These are phyloP conservation scores for Nothophytophthora sp. DNA, from an alignment of 352 stramenopile genomes.

Conservation along the genomic window DNA sequence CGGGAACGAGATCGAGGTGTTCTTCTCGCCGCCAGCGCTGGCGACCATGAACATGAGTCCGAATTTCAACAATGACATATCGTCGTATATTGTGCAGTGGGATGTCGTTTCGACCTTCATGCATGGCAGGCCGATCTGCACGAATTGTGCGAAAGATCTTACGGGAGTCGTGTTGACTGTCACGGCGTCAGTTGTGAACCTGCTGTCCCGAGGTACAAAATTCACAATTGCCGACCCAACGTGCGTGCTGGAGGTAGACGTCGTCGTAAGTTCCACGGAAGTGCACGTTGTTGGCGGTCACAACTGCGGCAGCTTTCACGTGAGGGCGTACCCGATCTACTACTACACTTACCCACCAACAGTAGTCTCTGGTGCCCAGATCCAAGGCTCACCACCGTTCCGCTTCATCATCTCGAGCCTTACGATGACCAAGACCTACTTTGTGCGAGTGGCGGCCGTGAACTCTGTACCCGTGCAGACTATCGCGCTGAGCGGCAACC, in stretches of 20 bases:
- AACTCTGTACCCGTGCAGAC: constrained; percentile 90
- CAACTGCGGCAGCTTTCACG: constrained; percentile 50
- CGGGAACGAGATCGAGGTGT: constrained; percentile 86
- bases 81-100: constrained; percentile 90
- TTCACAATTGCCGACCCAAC: constrained; percentile 58
- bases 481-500: constrained; percentile 75
- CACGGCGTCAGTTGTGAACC: constrained; percentile 15
- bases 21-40: constrained; percentile 81
- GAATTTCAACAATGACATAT: constrained; percentile 86
- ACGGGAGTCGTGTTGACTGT: constrained; percentile 37
- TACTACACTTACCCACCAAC: constrained; percentile 60
- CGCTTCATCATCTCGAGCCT: constrained; percentile 79
- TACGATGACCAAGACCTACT: constrained; percentile 76
- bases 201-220: constrained; percentile 20
- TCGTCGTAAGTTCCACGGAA: constrained; percentile 9
- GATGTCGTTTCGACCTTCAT: constrained; percentile 70
- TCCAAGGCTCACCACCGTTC: constrained; percentile 84
- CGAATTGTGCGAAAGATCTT: constrained; percentile 43
- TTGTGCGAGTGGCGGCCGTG: constrained; percentile 89
- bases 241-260: constrained; percentile 47
- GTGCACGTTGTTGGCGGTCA: constrained; percentile 20
- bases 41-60: constrained; percentile 52
- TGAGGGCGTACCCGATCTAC: constrained; percentile 46
- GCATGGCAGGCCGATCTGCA: constrained; percentile 56
- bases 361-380: constrained; percentile 51